Conservation (phyloP, 208 protist genomes). For the Trypanosoma caninum region DNA sequence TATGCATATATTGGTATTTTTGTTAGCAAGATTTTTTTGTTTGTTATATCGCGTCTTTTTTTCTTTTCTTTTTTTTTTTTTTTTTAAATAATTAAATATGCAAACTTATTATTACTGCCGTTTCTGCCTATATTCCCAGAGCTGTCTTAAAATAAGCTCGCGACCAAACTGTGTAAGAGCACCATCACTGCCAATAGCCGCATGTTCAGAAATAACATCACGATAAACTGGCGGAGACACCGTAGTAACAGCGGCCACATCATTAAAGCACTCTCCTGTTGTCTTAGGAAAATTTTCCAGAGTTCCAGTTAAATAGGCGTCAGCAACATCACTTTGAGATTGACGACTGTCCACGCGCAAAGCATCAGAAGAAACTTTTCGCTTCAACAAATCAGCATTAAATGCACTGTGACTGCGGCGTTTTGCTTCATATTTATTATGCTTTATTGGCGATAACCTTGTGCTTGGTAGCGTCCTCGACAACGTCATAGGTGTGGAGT, state of each 20-base stretch:
- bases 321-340: background rate
- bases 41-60: too few species aligned
- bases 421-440: background rate
- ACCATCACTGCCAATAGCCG: slow-evolving; percentile 28
- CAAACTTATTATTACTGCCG: background rate
- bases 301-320: slow-evolving; percentile 8
- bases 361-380: background rate
- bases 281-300: background rate
- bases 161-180: slow-evolving; percentile 49
- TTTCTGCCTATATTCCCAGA: slow-evolving; percentile 32
- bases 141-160: slow-evolving; percentile 65
- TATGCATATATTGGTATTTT: slow-evolving; percentile 6
- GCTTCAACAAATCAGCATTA: background rate
- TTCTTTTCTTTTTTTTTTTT: background rate
- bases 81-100: slow-evolving; percentile 6
- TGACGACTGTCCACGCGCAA: background rate
- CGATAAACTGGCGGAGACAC: slow-evolving; percentile 11
- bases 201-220: slow-evolving; percentile 39
- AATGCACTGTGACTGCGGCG: background rate
- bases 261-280: background rate
- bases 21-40: too few species aligned
- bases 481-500: background rate
- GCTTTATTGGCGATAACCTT: background rate
- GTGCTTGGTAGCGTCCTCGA: background rate
- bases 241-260: background rate